Conservation (phyloP, 2,329 filamentous ascomycete genomes). For the Cladosporium colombiae region DNA sequence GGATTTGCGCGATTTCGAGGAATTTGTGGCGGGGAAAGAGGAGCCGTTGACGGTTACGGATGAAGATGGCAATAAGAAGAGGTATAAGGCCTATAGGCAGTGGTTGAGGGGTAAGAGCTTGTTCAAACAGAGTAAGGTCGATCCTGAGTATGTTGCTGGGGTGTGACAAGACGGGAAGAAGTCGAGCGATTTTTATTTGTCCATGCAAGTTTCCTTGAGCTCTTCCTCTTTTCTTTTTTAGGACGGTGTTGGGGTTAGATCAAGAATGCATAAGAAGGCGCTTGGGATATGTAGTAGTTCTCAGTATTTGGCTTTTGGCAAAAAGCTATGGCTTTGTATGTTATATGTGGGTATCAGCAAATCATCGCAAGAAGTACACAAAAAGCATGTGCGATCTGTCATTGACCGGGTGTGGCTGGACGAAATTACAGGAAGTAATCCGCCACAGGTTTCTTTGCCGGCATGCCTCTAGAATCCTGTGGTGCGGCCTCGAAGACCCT, state of each 20-base stretch:
- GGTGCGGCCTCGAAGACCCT: conserved; percentile 95
- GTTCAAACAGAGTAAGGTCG: conserved; percentile 76
- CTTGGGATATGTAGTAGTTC: background rate
- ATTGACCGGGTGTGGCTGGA: background rate
- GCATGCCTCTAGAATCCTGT: conserved; percentile 95
- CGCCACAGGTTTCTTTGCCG: conserved; percentile 95
- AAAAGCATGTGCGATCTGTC: background rate
- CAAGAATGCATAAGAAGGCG: background rate
- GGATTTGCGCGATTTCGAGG: conserved; percentile 71
- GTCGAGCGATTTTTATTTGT: background rate
- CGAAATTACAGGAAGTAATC: conserved; percentile 78
- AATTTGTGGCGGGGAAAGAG: conserved; percentile 74
- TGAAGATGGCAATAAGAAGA: conserved; percentile 85
- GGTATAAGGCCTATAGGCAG: conserved; percentile 94
- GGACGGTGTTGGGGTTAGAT: background rate
- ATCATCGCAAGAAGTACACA: conserved; percentile 1
- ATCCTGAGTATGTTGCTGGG: conserved; percentile 46
- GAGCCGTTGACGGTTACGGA: conserved; percentile 85
- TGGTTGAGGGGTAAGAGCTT: conserved; percentile 94
- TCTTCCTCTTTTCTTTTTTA: background rate
- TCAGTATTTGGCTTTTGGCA: background rate
- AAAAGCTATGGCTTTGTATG: conserved; percentile 4
- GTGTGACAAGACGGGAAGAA: background rate
- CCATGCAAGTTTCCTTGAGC: background rate
- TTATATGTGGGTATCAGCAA: conserved; percentile 17